Conservation (phyloP, 345 rosid genomes). For the Linum tenue region DNA sequence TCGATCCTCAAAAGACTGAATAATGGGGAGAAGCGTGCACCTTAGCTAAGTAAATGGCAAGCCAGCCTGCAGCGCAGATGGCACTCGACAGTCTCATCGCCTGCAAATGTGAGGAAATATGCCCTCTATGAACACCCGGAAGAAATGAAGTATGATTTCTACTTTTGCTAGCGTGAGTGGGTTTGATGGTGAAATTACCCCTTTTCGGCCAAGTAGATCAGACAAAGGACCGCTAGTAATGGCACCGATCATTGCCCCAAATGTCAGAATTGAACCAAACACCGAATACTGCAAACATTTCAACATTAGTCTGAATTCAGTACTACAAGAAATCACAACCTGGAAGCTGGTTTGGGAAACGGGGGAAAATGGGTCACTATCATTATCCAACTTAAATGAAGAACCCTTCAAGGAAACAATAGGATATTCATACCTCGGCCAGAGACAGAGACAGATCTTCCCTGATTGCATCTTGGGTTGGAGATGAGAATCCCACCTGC, state of each 20-base stretch:
- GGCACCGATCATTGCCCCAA: constrained; percentile 46
- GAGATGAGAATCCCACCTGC: constrained; percentile 1
- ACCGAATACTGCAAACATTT: constrained; percentile 26
- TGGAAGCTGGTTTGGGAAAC: too few species aligned
- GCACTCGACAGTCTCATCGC: constrained; percentile 7
- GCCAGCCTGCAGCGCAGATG: constrained; percentile 3
- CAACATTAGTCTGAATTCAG: not conserved
- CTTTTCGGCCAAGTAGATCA: constrained; percentile 34
- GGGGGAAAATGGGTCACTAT: too few species aligned
- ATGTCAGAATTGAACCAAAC: constrained; percentile 36
- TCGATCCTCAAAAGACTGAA: not conserved
- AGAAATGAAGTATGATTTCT: not conserved
- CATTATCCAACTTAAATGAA: not conserved
- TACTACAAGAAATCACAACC: not conserved
- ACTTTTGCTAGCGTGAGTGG: not conserved
- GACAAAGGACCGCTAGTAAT: constrained; percentile 30
- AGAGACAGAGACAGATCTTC: constrained; percentile 1
- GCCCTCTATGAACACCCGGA: not conserved
- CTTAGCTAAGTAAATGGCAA: constrained; percentile 5
- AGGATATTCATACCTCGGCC: not conserved
- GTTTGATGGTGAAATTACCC: too few species aligned
- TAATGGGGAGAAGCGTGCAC: not conserved
- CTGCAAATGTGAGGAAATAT: not conserved
- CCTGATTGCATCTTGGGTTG: constrained; percentile 1
- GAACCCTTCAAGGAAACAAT: not conserved